These are phyloP conservation scores for Fusarium sp. DNA, from an alignment of 2,329 filamentous ascomycete genomes.

Conservation along the genomic window DNA sequence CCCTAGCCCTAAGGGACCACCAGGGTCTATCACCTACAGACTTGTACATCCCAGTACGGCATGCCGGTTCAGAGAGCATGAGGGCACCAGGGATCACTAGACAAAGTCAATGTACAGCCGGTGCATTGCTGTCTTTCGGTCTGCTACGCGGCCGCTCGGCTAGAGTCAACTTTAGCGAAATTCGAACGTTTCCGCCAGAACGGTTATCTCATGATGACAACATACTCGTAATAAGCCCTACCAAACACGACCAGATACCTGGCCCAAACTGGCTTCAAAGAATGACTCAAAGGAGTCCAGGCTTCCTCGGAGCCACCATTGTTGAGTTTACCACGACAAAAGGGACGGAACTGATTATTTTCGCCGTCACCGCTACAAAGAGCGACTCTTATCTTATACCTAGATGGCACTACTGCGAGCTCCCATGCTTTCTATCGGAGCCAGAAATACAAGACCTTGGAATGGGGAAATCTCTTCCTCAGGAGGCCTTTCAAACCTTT, in stretches of 20 bases:
- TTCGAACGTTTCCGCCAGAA: not conserved
- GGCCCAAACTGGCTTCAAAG: not conserved
- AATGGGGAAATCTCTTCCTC: not conserved
- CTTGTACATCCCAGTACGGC: not conserved
- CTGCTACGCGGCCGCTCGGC: fast-evolving
- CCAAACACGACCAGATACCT: fast-evolving
- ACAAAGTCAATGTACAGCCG: not conserved
- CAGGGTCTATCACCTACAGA: not conserved
- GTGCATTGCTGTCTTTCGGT: not conserved
- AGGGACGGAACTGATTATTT: not conserved
- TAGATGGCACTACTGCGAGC: not conserved
- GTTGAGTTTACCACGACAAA: not conserved
- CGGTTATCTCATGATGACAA: not conserved
- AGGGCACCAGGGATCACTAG: not conserved
- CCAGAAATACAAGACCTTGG: not conserved
- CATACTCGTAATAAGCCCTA: not conserved
- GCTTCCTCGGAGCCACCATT: not conserved
- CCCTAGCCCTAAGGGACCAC: fast-evolving
- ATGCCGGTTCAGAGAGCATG: too few species aligned
- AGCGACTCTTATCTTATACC: not conserved
- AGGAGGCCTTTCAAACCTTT: not conserved
- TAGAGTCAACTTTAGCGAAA: fast-evolving
- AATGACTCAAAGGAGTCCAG: fast-evolving
- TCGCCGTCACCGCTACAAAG: not conserved
- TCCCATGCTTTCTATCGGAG: not conserved